These are phyloP conservation scores for Diplotaxis tenuifolia DNA, from an alignment of 345 rosid genomes.

Conservation along the genomic window DNA sequence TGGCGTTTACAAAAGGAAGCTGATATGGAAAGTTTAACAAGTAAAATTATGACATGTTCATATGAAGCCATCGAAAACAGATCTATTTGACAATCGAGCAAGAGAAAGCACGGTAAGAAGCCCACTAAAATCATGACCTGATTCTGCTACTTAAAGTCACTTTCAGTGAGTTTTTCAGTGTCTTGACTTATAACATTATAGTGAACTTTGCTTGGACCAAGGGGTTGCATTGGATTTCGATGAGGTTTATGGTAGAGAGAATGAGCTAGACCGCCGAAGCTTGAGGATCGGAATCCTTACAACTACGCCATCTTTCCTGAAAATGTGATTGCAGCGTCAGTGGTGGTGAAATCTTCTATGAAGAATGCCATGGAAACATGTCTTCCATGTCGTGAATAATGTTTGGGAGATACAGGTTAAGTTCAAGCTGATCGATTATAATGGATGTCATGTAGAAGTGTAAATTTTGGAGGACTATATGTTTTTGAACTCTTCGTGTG, in stretches of 20 bases:
- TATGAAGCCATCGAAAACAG: not conserved
- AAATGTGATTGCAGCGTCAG: slow-evolving; percentile 89
- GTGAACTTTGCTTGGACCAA: no score
- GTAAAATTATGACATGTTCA: not conserved
- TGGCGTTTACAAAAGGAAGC: no score
- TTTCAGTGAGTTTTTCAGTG: not conserved
- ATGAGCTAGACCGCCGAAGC: slow-evolving; percentile 54
- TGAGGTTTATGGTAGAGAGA: slow-evolving; percentile 97
- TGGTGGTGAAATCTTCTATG: slow-evolving; percentile 94
- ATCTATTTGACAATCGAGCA: not conserved
- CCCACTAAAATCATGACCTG: not conserved
- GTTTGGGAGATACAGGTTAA: slow-evolving; percentile 98
- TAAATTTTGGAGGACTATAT: slow-evolving; percentile 93
- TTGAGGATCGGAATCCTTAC: slow-evolving; percentile 80
- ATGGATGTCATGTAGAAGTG: slow-evolving; percentile 89
- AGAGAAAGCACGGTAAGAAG: not conserved
- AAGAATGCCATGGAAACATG: slow-evolving; percentile 90
- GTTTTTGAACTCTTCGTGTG: slow-evolving; percentile 90
- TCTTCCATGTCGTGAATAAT: slow-evolving; percentile 94
- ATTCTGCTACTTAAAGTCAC: not conserved
- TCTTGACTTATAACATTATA: not conserved
- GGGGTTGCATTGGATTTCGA: slow-evolving; percentile 87
- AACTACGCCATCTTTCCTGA: slow-evolving; percentile 93
- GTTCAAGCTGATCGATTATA: slow-evolving; percentile 87
- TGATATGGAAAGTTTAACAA: no score